Evolutionary conservation across 345 rosid genomes (phyloP), one percentile per base, ranked within the genome.

Genomic region (Pugionium cornutum): DNA sequence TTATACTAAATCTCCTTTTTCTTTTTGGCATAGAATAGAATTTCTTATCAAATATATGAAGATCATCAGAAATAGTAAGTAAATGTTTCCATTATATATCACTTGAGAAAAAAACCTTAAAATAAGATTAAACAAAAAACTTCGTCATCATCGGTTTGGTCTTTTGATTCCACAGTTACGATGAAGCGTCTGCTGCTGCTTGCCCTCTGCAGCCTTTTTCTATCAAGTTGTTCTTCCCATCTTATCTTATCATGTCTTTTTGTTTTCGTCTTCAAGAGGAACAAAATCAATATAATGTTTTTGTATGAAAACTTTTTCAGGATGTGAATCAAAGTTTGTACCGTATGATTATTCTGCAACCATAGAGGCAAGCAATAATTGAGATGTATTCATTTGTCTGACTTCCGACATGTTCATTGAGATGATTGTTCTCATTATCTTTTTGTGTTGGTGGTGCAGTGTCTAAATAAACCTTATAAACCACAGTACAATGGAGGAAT

Each of bases 401-500:
- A 26, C 10, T 43, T 58, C 9, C 39, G 29, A 44, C 41, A 58
- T 50, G 40, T 35, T 29, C 33, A 2, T 53, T 54, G 33, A 29
- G 18, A 18, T 18, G 18, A 18, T 18, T 18, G 18, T 18, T 18
- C 18, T 18, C 18, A 45, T 53, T 54, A 2, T 43, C 7, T 34
- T 30, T 44, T 62, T 50, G 31, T 62, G 29, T 34, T 41, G 18
- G 27, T 55, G 57, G 46, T 61, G 51, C 75, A 88, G 97, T 86
- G 96, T 57, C 58, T 88, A 77, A 69, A 32, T 45, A 62, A 37
- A 3, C 92, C 97, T 9, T 50, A 48, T 5, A 80, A 80, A 71
- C 75, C 92, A 57, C 97, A 88, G 67, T 88, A 91, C 60, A 64
- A 72, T 34, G 96, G 97, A 75, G 92, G 97, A 53, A 83, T 86